Evolutionary conservation across 2,329 filamentous ascomycete genomes (phyloP), one percentile per base, ranked within the genome.

Genomic region (Alternaria sp.): DNA sequence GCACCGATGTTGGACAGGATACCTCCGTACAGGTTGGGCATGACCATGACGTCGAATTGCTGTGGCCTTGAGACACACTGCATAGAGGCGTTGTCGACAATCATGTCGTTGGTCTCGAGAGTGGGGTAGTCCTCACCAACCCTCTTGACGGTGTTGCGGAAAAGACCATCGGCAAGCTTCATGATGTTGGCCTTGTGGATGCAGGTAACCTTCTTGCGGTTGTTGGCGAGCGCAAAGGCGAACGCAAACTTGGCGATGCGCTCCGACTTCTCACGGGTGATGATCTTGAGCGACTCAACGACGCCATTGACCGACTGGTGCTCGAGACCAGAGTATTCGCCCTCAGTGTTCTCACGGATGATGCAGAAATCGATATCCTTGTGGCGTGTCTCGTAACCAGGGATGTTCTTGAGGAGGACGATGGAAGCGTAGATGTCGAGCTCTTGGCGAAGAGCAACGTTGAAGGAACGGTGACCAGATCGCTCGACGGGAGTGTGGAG

Each of bases 161-260:
- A 99, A 57, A 99, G 91, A 82, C 95, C 95, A 73, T 99, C 95
- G 79, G 93, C 94, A 60, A 99, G 87, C 88, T 99, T 99, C 95
- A 99, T 99, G 85, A 99, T 99, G 87, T 99, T 99, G 83, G 95
- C 95, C 88, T 99, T 99, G 90, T 99, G 95, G 79, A 99, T 98
- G 85, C 94, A 97, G 70, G 95, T 98, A 58, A 99, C 92, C 90
- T 98, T 98, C 86, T 96, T 94, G 79, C 95, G 89, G 87, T 96
- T 94, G 87, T 99, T 99, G 81, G 95, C 95, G 58, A 98, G 90
- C 59, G 95, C 95, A 77, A 99, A 99, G 78, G 91, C 90, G 80
- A 98, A 98, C 68, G 95, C 95, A 78, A 99, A 99, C 83, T 97
- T 97, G 83, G 94, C 92, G 76, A 99, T 99, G 78, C 95, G 92